These are phyloP conservation scores for Dendrobium officinale DNA, from an alignment of 106 monocot species.

Conservation along the genomic window DNA sequence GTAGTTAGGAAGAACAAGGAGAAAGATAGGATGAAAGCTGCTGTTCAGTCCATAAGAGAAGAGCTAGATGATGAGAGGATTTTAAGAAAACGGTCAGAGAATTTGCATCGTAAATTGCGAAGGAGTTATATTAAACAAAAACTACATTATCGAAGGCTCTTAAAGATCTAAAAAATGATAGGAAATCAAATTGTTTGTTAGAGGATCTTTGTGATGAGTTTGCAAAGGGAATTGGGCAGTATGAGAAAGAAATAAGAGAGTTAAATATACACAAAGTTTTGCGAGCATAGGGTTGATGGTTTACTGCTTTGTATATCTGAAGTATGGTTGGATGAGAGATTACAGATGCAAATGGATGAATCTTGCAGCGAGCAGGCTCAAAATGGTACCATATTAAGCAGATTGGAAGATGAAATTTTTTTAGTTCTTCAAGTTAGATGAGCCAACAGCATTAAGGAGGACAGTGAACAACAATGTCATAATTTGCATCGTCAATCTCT, in stretches of 20 bases:
- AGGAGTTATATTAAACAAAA: constrained; percentile 59
- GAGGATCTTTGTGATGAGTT: constrained; percentile 90
- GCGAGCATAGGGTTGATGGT: constrained; percentile 15
- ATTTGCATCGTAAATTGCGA: constrained; percentile 59
- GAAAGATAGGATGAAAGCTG: constrained; percentile 39
- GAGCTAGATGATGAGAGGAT: constrained; percentile 82
- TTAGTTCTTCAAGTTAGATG: constrained; percentile 18
- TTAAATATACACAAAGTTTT: not conserved
- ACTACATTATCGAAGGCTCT: constrained; percentile 33
- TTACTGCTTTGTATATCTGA: constrained; percentile 50
- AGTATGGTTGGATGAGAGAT: constrained; percentile 51
- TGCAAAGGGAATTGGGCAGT: constrained; percentile 66
- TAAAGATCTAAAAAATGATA: constrained; percentile 58
- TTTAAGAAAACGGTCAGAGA: constrained; percentile 65
- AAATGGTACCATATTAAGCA: not conserved
- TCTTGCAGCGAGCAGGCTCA: constrained; percentile 16
- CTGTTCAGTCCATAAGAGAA: constrained; percentile 50
- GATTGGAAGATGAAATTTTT: constrained; percentile 35
- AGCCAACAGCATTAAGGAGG: constrained; percentile 9
- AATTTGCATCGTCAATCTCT: constrained; percentile 34
- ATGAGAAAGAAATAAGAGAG: constrained; percentile 57
- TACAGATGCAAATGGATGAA: constrained; percentile 37
- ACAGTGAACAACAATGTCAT: not conserved
- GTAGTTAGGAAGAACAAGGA: constrained; percentile 50
- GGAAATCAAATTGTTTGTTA: constrained; percentile 38